Percentiles rank a stretch among this genome's conserved stretches.
Evolutionary conservation across 2,329 filamentous ascomycete species (phyloP).

Genomic region (Cercospora sojina): DNA sequence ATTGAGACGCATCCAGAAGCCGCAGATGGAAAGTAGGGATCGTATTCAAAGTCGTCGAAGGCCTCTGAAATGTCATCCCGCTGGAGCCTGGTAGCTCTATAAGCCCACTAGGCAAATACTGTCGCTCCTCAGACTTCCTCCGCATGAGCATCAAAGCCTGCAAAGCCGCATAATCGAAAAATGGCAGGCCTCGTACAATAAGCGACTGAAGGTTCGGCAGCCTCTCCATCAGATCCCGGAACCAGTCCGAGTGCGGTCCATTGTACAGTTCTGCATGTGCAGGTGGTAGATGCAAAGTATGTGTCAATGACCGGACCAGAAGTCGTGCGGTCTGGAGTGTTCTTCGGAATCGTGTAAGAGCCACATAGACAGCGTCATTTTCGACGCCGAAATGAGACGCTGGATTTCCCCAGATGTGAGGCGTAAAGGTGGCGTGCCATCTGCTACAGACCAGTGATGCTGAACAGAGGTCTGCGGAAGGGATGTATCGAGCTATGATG

Average conservation of each 20-base stretch:
- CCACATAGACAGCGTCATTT: slow-evolving; percentile 62
- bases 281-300: slow-evolving; percentile 61
- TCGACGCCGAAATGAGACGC: slow-evolving; percentile 61
- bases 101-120: slow-evolving; percentile 21
- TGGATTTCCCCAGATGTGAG: slow-evolving; percentile 62
- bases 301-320: slow-evolving; percentile 56
- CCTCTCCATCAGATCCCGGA: slow-evolving; percentile 58
- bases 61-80: slow-evolving; percentile 25
- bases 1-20: slow-evolving; percentile 56
- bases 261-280: slow-evolving; percentile 62
- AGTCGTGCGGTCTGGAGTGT: slow-evolving; percentile 55
- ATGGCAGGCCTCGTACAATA: slow-evolving; percentile 58
- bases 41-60: slow-evolving; percentile 5
- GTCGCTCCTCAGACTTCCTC: slow-evolving; percentile 36
- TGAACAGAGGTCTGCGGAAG: slow-evolving; percentile 57
- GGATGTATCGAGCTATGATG: slow-evolving; percentile 57
- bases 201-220: slow-evolving; percentile 60
- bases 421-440: slow-evolving; percentile 60
- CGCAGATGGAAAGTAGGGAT: slow-evolving; percentile 49
- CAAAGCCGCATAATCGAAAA: slow-evolving; percentile 61
- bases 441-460: slow-evolving; percentile 55
- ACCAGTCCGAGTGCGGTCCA: slow-evolving; percentile 58
- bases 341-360: slow-evolving; percentile 59
- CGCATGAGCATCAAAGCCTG: slow-evolving; percentile 42
- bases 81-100: slow-evolving; percentile 38